A percentile compares a stretch with the other conserved stretches of the same genome.
phyloP scores from a whole-genome alignment of 106 monocot species.

The Gastrodia elata region DNA sequence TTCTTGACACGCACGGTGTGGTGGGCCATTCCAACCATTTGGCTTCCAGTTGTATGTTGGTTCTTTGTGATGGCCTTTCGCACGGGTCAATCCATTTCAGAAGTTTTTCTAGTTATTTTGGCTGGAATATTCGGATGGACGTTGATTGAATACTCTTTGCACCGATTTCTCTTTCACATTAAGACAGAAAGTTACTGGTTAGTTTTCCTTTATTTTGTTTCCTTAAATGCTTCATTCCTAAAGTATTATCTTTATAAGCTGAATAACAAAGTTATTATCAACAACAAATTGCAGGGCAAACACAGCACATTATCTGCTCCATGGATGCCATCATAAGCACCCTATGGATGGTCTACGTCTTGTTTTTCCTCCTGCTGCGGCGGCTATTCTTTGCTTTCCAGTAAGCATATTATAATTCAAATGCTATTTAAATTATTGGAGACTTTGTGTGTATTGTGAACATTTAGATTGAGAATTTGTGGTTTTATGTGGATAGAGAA shows the following conservation, averaged over 20 bases:
- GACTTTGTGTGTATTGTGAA: background rate
- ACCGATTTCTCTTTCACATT: slow-evolving; percentile 85
- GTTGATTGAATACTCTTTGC: slow-evolving; percentile 63
- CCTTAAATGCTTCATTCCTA: background rate
- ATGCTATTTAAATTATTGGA: background rate
- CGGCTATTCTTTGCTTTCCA: slow-evolving; percentile 64
- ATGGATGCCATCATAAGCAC: slow-evolving; percentile 91
- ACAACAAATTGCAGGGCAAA: slow-evolving; percentile 46
- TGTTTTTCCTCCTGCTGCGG: slow-evolving; percentile 73
- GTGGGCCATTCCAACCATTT: slow-evolving; percentile 76
- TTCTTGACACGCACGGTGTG: slow-evolving; percentile 65
- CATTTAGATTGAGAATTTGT: background rate
- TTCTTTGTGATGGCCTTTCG: slow-evolving; percentile 24
- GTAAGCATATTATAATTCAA: slow-evolving; percentile 19
- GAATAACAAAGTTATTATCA: background rate
- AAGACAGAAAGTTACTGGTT: slow-evolving; percentile 76
- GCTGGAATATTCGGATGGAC: slow-evolving; percentile 60
- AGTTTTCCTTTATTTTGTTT: background rate
- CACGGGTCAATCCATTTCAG: slow-evolving; percentile 40
- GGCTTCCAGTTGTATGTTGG: slow-evolving; percentile 74
- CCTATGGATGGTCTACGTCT: slow-evolving; percentile 91
- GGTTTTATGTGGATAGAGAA: background rate
- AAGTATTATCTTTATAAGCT: background rate
- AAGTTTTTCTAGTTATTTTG: slow-evolving; percentile 31
- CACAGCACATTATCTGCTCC: slow-evolving; percentile 76